Percentiles rank a stretch among this genome's conserved stretches.
Conservation (phyloP, 1,139 yeast species). For the Saccharomyces uvarum region DNA sequence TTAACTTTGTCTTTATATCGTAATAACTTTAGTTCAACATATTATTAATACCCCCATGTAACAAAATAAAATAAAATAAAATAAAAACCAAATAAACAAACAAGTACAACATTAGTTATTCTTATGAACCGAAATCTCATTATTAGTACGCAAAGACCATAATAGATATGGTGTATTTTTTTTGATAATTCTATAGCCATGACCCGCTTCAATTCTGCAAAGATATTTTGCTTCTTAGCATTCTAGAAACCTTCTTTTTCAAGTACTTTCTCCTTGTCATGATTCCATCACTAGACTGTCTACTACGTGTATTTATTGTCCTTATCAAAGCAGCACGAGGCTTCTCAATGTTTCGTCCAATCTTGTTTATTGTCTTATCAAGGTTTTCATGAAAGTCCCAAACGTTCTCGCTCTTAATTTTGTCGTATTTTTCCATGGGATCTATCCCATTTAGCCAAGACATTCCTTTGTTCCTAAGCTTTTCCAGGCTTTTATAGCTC, state of each 20-base stretch:
- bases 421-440: conserved; percentile 1
- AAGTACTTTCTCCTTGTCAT: not conserved
- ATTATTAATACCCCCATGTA: not conserved
- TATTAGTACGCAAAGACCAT: no score
- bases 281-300: not conserved
- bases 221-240: not conserved
- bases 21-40: not conserved
- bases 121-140: not conserved
- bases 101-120: not conserved
- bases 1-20: not conserved
- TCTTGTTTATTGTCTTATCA: conserved; percentile 1
- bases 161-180: no score
- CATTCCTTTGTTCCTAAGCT: not conserved
- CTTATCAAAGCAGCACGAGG: not conserved
- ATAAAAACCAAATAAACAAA: not conserved
- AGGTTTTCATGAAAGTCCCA: not conserved
- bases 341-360: conserved; percentile 4
- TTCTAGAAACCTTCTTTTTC: not conserved
- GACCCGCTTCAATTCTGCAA: not conserved
- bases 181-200: not conserved
- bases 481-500: not conserved
- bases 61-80: not conserved
- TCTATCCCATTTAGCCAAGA: not conserved
- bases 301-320: not conserved
- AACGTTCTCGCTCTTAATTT: not conserved